Percentiles rank a stretch among this genome's conserved stretches.
Evolutionary conservation across 169 alveolate genomes (phyloP).

Genomic region (Plasmodium inui): DNA sequence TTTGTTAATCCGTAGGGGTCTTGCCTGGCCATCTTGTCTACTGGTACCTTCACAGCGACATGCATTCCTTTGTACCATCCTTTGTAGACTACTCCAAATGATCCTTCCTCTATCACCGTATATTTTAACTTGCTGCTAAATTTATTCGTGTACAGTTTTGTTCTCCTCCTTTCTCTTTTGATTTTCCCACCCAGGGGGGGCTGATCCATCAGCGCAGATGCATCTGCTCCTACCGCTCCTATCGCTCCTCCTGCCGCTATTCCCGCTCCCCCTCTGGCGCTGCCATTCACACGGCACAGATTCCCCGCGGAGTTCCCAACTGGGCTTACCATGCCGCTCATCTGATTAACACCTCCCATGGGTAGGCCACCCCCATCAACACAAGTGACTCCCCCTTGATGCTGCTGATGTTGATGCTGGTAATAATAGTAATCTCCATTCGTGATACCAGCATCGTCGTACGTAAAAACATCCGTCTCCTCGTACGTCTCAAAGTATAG

Average conservation of each 20-base stretch:
- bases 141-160: conserved; percentile 7
- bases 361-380: not conserved
- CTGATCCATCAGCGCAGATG: not conserved
- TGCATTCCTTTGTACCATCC: conserved; percentile 83
- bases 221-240: too few species aligned
- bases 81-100: conserved; percentile 87
- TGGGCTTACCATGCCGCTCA: too few species aligned
- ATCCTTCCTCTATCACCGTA: conserved; percentile 85
- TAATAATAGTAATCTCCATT: not conserved
- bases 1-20: conserved; percentile 92
- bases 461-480: conserved; percentile 1
- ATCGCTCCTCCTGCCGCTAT: not conserved
- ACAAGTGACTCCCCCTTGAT: not conserved
- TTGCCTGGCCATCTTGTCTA: conserved; percentile 83
- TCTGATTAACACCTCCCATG: not conserved
- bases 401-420: not conserved
- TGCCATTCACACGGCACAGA: not conserved
- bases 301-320: too few species aligned
- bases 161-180: conserved; percentile 1
- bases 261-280: not conserved
- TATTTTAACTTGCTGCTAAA: conserved; percentile 53
- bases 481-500: conserved; percentile 55
- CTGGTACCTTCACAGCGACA: conserved; percentile 91
- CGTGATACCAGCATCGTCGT: not conserved
- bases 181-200: not conserved